These are phyloP conservation scores for Leptographium lundbergii DNA, from an alignment of 2,329 filamentous ascomycete species.

Conservation along the genomic window DNA sequence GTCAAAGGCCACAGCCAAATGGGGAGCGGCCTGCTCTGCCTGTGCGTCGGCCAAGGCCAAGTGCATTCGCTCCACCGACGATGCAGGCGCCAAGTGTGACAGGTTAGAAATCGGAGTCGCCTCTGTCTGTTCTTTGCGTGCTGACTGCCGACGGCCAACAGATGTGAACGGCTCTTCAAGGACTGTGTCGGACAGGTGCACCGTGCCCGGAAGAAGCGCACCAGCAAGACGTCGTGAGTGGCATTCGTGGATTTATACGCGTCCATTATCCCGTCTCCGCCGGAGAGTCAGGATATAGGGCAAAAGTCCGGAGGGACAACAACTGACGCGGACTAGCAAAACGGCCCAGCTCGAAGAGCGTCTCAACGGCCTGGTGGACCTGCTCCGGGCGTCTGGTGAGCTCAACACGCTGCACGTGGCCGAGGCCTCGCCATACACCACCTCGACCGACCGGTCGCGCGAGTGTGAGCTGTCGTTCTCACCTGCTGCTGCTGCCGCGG, in stretches of 20 bases:
- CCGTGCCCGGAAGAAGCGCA: slow-evolving; percentile 37
- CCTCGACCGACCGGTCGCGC: background rate
- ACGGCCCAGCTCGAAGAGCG: slow-evolving; percentile 37
- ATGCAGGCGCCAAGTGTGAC: slow-evolving; percentile 29
- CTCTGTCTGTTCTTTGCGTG: background rate
- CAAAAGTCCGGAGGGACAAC: background rate
- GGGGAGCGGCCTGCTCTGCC: slow-evolving; percentile 35
- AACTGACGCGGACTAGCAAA: slow-evolving; percentile 19
- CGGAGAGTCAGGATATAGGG: background rate
- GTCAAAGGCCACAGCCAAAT: slow-evolving; percentile 22
- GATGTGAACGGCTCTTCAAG: slow-evolving; percentile 35
- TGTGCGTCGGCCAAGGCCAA: slow-evolving; percentile 38
- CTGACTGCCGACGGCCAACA: slow-evolving; percentile 11
- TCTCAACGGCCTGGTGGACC: slow-evolving; percentile 34
- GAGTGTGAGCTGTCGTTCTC: background rate
- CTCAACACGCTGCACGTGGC: slow-evolving; percentile 9
- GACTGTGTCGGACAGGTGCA: slow-evolving; percentile 34
- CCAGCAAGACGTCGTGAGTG: slow-evolving; percentile 36
- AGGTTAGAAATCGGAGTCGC: slow-evolving; percentile 12
- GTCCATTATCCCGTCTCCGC: background rate
- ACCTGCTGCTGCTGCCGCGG: background rate
- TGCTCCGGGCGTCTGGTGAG: slow-evolving; percentile 31
- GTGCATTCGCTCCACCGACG: slow-evolving; percentile 29
- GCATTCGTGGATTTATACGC: background rate
- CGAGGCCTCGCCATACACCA: background rate